These are phyloP conservation scores for Diaporthe ampelina DNA, from an alignment of 2,329 filamentous ascomycete species.

Conservation along the genomic window DNA sequence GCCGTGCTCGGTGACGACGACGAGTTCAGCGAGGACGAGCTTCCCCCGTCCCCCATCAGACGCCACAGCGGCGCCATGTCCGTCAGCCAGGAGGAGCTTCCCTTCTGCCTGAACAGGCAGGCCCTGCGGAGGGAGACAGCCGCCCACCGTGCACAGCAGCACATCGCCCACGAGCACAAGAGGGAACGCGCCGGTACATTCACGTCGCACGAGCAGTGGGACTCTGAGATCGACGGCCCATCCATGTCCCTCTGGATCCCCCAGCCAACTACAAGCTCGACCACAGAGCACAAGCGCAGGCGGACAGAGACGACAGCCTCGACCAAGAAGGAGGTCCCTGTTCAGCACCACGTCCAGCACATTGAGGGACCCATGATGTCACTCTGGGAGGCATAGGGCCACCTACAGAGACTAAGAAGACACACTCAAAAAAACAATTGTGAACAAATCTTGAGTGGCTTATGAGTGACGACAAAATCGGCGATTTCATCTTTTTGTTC, in stretches of 20 bases:
- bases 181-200: constrained; percentile 30
- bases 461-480: constrained; percentile 12
- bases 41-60: constrained; percentile 39
- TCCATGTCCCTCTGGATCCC: constrained; percentile 39
- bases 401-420: neutral
- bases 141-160: constrained; percentile 38
- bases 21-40: constrained; percentile 41
- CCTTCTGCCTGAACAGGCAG: constrained; percentile 39
- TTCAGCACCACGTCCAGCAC: constrained; percentile 27
- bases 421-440: neutral
- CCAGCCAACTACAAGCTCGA: neutral
- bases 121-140: constrained; percentile 40
- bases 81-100: constrained; percentile 42
- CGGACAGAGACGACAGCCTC: constrained; percentile 15
- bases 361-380: constrained; percentile 41
- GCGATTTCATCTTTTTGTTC: neutral
- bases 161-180: constrained; percentile 20
- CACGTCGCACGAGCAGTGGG: constrained; percentile 39
- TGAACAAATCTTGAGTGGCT: neutral
- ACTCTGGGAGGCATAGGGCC: constrained; percentile 34
- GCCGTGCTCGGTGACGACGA: constrained; percentile 42
- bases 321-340: constrained; percentile 17
- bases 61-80: constrained; percentile 42
- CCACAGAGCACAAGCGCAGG: constrained; percentile 28
- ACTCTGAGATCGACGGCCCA: constrained; percentile 38